These are phyloP conservation scores for Psilocybe tampanensis DNA, from an alignment of 768 basidiomycete genomes.

Conservation along the genomic window DNA sequence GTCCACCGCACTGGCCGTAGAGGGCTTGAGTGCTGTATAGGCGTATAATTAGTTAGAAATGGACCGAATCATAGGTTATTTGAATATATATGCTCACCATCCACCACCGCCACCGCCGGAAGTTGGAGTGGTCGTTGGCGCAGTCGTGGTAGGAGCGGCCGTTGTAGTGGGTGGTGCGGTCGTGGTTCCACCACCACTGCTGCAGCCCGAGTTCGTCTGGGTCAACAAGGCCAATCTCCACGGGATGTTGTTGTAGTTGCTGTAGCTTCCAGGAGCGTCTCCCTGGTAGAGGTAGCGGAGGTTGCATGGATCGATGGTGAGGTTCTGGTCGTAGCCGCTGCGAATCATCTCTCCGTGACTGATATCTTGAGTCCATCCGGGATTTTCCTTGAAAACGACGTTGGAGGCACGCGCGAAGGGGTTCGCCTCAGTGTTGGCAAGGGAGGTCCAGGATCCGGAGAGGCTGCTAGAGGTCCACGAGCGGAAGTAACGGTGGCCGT, in stretches of 20 bases:
- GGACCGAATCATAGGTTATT: no score
- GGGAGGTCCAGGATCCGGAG: conserved; percentile 12
- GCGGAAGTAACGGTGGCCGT: conserved; percentile 16
- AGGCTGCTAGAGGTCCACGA: conserved; percentile 19
- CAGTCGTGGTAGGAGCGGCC: no score
- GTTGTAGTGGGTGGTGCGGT: no score
- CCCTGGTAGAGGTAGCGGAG: conserved; percentile 20
- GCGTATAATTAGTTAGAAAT: no score
- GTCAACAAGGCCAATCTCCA: conserved; percentile 16
- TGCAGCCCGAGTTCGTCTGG: conserved; percentile 21
- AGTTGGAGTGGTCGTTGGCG: no score
- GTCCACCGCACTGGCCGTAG: no score
- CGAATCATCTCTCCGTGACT: conserved; percentile 12
- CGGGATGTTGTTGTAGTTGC: conserved; percentile 13
- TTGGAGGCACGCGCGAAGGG: conserved; percentile 19
- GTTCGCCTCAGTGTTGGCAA: conserved; percentile 13
- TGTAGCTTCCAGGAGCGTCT: not conserved
- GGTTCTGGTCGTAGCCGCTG: conserved; percentile 15
- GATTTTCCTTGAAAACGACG: conserved; percentile 11
- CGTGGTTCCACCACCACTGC: no score
- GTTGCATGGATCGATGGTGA: conserved; percentile 18
- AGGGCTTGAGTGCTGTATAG: no score
- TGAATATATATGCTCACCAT: no score
- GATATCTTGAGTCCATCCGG: conserved; percentile 2
- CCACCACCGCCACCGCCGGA: no score